phyloP scores from a whole-genome alignment of 345 rosid species.

The Camelina sativa region DNA sequence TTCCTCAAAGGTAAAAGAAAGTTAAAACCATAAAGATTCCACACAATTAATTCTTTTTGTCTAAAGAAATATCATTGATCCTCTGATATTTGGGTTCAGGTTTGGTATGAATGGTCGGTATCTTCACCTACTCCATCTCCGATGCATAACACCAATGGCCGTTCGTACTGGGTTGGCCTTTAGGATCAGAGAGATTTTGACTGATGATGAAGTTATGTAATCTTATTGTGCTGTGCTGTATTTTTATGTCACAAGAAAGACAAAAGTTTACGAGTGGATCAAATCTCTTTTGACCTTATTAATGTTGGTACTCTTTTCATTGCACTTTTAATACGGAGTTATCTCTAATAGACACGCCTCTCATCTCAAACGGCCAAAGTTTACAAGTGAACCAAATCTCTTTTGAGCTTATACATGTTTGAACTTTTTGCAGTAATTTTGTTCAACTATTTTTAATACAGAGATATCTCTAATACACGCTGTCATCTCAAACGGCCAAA shows the following conservation, averaged over 20 bases:
- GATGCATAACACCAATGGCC: constrained; percentile 90
- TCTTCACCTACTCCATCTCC: constrained; percentile 67
- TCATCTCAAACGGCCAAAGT: neutral
- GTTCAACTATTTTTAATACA: neutral
- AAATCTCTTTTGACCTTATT: constrained; percentile 3
- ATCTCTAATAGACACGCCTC: neutral
- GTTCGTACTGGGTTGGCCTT: constrained; percentile 97
- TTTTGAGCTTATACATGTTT: neutral
- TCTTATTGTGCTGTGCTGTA: constrained; percentile 35
- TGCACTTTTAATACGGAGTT: neutral
- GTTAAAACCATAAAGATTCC: neutral
- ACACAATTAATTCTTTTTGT: neutral
- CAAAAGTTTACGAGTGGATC: constrained; percentile 29
- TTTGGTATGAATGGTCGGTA: constrained; percentile 98
- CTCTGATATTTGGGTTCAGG: constrained; percentile 49
- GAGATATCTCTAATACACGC: neutral
- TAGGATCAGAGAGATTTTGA: constrained; percentile 43
- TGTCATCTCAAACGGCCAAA: neutral
- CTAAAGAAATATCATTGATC: constrained; percentile 8
- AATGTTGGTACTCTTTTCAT: neutral
- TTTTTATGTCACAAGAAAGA: constrained; percentile 21
- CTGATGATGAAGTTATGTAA: constrained; percentile 19
- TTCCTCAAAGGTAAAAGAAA: constrained; percentile 67
- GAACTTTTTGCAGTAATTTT: neutral
- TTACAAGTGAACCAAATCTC: constrained; percentile 27